Base-by-base conservation (phyloP, 2,329 filamentous ascomycete species). In the Sarocladium kiliense region DNA sequence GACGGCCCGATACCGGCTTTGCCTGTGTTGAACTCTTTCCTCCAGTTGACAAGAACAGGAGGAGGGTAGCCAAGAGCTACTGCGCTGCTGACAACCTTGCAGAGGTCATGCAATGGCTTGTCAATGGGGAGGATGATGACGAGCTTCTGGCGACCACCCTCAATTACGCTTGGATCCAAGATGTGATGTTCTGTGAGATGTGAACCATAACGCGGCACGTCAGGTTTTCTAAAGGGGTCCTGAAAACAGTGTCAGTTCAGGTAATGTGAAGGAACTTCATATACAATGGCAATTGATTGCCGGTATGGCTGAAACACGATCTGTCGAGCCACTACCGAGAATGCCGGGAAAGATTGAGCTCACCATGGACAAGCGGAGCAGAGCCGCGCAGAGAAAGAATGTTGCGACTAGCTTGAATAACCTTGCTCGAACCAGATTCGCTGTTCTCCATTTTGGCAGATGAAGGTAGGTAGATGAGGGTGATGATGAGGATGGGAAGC, bases 81-180 rank as follows among this genome's bases (percentile, higher is more conserved):
- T 10, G 68, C 68, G 1, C 68, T 72, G 66, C 71, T 70, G 55
- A 71, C 60, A 21, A 66, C 65, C 54, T 71, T 73, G 66, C 70
- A 73, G 9, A 73, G 64, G 53, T 70, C 70, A 36, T 71, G 63
- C 53, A 65, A 60, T 2, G 71, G 67, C 2, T 63, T 64, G 54
- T 72, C 68, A 12, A 70, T 70, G 2, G 68, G 65, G 66, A 73
- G 68, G 58, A 73, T 71, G 53, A 73, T 58, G 19, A 59, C 59
- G 16, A 63, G 54, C 11, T 56, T 57, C 27, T 58, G 57, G 16
- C 56, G 30, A 19, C 57, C 54, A 9, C 53, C 30, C 4, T 27
- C 14, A 9, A 56, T 54, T 5, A 19, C 26, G 12, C 3, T 6
- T 26, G 49, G 49, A 39, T 53, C 30, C n/a, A 53, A 37, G 12